phyloP scores from a whole-genome alignment of 768 basidiomycete species.

The Neoboletus brunneissimus region DNA sequence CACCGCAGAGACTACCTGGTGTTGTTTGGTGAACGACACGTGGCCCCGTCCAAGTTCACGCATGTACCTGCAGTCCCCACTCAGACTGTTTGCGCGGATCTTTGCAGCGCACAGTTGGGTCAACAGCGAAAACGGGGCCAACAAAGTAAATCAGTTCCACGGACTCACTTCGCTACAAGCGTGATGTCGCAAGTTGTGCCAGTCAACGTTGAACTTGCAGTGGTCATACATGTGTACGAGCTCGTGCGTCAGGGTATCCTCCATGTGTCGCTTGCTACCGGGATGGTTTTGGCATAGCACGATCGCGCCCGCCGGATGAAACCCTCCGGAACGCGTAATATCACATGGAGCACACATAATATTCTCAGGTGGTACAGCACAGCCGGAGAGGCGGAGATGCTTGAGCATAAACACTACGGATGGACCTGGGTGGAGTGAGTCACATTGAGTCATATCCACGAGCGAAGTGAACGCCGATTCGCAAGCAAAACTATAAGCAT shows the following conservation, averaged over 20 bases:
- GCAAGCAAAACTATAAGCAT: constrained; percentile 5
- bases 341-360: constrained; percentile 87
- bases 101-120: constrained; percentile 32
- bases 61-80: constrained; percentile 87
- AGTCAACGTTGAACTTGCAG: constrained; percentile 91
- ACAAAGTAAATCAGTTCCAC: not conserved
- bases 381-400: constrained; percentile 76
- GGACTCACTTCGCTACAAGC: constrained; percentile 90
- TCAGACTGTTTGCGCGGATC: constrained; percentile 94
- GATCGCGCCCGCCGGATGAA: constrained; percentile 76
- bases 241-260: constrained; percentile 91
- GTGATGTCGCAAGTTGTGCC: constrained; percentile 87
- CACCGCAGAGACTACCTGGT: constrained; percentile 61
- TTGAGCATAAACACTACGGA: constrained; percentile 88
- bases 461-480: constrained; percentile 8
- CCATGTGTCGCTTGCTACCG: constrained; percentile 81
- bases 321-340: constrained; percentile 72
- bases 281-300: constrained; percentile 85
- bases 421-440: constrained; percentile 55
- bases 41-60: constrained; percentile 79
- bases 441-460: not conserved
- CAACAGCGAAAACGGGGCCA: not conserved
- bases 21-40: constrained; percentile 84
- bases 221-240: constrained; percentile 95
- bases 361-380: constrained; percentile 65